Conservation (phyloP, 2,329 filamentous ascomycete species). For the Cryphonectria carpinicola region DNA sequence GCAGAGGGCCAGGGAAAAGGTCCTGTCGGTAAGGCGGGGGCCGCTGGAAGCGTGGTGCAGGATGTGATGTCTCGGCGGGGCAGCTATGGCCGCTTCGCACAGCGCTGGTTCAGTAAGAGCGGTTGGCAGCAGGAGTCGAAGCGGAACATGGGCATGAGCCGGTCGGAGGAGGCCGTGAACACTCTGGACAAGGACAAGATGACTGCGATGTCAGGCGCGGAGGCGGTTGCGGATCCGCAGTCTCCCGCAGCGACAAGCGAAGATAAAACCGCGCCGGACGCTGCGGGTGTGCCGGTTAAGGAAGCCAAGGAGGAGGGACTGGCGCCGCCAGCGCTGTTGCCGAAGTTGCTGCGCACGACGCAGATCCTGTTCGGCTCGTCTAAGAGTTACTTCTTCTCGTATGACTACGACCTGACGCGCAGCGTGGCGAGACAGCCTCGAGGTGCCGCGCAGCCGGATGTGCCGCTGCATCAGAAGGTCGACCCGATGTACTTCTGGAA, state of each 20-base stretch:
- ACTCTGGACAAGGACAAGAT: conserved; percentile 47
- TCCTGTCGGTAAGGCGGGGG: conserved; percentile 65
- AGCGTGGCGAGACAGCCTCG: conserved; percentile 51
- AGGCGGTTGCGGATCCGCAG: conserved; percentile 12
- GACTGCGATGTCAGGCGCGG: conserved; percentile 29
- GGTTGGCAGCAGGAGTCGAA: conserved; percentile 78
- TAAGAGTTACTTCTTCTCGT: conserved; percentile 91
- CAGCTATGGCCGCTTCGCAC: conserved; percentile 85
- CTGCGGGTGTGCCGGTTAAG: conserved; percentile 25
- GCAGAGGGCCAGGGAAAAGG: conserved; percentile 8
- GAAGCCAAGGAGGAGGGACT: conserved; percentile 29
- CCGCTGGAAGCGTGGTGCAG: conserved; percentile 68
- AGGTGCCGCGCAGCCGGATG: conserved; percentile 61
- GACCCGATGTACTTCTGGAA: conserved; percentile 94
- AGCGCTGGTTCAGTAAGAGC: conserved; percentile 86
- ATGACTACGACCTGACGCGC: conserved; percentile 89
- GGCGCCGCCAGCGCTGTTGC: conserved; percentile 57
- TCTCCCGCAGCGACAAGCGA: conserved; percentile 23
- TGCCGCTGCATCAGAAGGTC: conserved; percentile 72
- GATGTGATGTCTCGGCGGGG: conserved; percentile 85
- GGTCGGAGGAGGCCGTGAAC: conserved; percentile 38
- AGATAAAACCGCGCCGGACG: conserved; percentile 23
- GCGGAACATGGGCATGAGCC: conserved; percentile 70
- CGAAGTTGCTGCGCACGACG: conserved; percentile 82
- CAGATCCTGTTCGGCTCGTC: conserved; percentile 83